Percentiles rank a stretch among this genome's conserved stretches.
Evolutionary conservation across 768 basidiomycete genomes (phyloP).

Genomic region (Naematelia encephala): DNA sequence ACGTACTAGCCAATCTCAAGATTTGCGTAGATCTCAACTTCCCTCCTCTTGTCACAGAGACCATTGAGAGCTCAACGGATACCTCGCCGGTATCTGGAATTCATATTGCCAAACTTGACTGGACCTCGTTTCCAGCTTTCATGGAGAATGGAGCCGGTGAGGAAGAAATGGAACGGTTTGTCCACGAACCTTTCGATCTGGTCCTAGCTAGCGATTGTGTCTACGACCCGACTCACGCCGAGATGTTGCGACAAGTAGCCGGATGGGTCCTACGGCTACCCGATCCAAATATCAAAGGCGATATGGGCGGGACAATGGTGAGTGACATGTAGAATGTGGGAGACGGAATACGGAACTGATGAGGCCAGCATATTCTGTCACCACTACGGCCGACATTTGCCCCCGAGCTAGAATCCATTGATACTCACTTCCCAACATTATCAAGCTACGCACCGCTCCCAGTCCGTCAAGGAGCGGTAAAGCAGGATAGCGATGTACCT

Average conservation of each 20-base stretch:
- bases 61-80: conserved; percentile 4
- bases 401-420: conserved; percentile 47
- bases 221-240: conserved; percentile 48
- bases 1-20: conserved; percentile 45
- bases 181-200: conserved; percentile 41
- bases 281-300: conserved; percentile 19
- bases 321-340: conserved; percentile 14
- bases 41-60: conserved; percentile 7
- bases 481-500: not conserved
- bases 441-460: conserved; percentile 22
- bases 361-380: conserved; percentile 44
- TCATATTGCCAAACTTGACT: conserved; percentile 45
- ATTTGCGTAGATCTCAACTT: conserved; percentile 49
- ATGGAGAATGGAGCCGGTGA: conserved; percentile 14
- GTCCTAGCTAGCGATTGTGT: conserved; percentile 50
- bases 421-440: conserved; percentile 39
- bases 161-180: conserved; percentile 15
- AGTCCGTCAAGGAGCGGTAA: conserved; percentile 9
- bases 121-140: conserved; percentile 41
- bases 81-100: conserved; percentile 11
- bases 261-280: conserved; percentile 42
- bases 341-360: not conserved
- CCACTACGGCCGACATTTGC: conserved; percentile 49
- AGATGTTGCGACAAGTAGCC: conserved; percentile 42
- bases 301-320: conserved; percentile 47